Evolutionary conservation across 2,329 filamentous ascomycete species (phyloP).

Genomic region (Alternaria triticina): DNA sequence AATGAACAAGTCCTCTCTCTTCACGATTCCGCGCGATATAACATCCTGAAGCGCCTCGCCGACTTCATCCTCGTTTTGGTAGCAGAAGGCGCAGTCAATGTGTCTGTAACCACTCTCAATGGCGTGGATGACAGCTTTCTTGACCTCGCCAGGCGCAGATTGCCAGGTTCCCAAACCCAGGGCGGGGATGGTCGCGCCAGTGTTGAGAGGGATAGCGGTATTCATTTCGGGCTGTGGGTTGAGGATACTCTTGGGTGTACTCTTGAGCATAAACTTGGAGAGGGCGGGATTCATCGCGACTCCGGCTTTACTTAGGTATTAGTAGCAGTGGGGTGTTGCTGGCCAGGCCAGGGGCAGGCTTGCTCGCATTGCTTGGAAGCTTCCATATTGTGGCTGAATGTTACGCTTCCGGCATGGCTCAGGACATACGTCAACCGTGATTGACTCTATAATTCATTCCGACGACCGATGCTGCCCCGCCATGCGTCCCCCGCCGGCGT

Average conservation of each 20-base stretch:
- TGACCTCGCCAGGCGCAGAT: slow-evolving; percentile 54
- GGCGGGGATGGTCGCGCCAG: slow-evolving; percentile 48
- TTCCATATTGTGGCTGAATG: slow-evolving; percentile 9
- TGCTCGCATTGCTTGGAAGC: slow-evolving; percentile 9
- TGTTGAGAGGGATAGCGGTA: slow-evolving; percentile 49
- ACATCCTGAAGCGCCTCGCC: slow-evolving; percentile 78
- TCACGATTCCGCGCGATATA: slow-evolving; percentile 70
- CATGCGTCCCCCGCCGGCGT: slow-evolving; percentile 32
- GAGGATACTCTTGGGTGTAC: slow-evolving; percentile 45
- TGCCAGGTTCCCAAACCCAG: slow-evolving; percentile 51
- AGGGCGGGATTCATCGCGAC: slow-evolving; percentile 48
- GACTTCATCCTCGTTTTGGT: slow-evolving; percentile 83
- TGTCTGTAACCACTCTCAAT: slow-evolving; percentile 58
- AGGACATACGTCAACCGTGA: slow-evolving; percentile 29
- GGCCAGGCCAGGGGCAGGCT: slow-evolving; percentile 1
- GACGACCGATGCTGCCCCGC: slow-evolving; percentile 30
- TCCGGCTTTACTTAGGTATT: slow-evolving; percentile 26
- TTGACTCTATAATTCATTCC: slow-evolving; percentile 46
- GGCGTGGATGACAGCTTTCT: slow-evolving; percentile 55
- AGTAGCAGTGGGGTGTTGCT: slow-evolving; percentile 20
- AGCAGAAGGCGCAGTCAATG: slow-evolving; percentile 77
- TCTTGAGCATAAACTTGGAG: slow-evolving; percentile 49
- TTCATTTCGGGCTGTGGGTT: slow-evolving; percentile 49
- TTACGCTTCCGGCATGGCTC: slow-evolving; percentile 4
- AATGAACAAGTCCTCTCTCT: slow-evolving; percentile 81